Evolutionary conservation across 495 filamentous ascomycete species (phyloP).

Genomic region (Penicilliopsis zonata): DNA sequence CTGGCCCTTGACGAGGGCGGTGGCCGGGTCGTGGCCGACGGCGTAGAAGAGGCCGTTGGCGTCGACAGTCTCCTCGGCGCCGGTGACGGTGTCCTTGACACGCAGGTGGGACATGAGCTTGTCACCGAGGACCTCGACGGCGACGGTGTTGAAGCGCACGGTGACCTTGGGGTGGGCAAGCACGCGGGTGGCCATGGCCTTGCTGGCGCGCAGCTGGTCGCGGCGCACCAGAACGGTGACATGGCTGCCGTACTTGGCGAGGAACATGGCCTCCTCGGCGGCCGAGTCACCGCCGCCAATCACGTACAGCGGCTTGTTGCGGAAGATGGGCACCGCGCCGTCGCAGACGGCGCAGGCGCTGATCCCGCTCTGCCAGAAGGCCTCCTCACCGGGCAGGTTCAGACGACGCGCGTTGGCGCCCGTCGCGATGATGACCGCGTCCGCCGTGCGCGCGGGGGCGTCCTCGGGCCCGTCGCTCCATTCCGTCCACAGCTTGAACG

Average conservation of each 20-base stretch:
- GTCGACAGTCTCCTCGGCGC: conserved; percentile 66
- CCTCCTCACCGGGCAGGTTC: conserved; percentile 76
- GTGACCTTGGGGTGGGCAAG: conserved; percentile 76
- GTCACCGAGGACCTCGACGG: conserved; percentile 72
- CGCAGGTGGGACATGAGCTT: conserved; percentile 74
- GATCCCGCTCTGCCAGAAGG: conserved; percentile 94
- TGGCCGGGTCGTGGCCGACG: conserved; percentile 93
- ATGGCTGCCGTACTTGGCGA: conserved; percentile 92
- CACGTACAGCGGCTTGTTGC: conserved; percentile 87
- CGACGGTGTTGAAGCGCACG: conserved; percentile 73
- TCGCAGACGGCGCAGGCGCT: conserved; percentile 97
- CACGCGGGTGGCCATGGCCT: conserved; percentile 83
- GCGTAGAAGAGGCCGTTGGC: conserved; percentile 97
- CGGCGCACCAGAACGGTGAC: conserved; percentile 87
- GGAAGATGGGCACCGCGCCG: conserved; percentile 93
- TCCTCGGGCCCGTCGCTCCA: conserved; percentile 59
- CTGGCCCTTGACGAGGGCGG: conserved; percentile 72
- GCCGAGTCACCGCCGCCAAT: conserved; percentile 97
- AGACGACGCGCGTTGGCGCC: conserved; percentile 83
- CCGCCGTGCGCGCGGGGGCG: conserved; percentile 64
- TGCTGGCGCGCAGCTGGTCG: conserved; percentile 74
- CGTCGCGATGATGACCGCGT: conserved; percentile 87
- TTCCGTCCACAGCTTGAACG: conserved; percentile 87
- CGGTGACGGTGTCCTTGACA: conserved; percentile 67
- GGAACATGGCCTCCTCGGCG: conserved; percentile 92